Base-by-base conservation (phyloP, 1,139 yeast species). In the Hansenula lynferdii region DNA sequence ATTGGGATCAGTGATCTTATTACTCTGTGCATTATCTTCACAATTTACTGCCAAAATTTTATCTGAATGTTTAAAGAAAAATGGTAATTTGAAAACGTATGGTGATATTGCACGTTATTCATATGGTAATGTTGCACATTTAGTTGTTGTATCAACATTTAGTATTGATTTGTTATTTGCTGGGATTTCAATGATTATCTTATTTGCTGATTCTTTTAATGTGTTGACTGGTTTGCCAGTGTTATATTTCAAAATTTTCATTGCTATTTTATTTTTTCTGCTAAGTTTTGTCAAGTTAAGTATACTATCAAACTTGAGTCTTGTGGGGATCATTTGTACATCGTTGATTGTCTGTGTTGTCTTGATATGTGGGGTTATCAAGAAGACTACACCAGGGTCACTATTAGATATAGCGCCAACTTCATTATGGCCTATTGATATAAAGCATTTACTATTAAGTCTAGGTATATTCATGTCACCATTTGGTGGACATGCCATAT, bases 401-500 rank as follows among this genome's bases (percentile, higher is more conserved):
- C 60, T 81, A 26, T 45, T 75, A 8, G 48, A 60, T 7, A 77
- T 80, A 0, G 72, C 74, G 44, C 51, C 53, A 17, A 57, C 64
- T 2, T 55, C 61, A 29, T 41, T 69, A 19, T 70, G 73, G 65
- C 89, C 89, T 0, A 46, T 53, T 5, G 62, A 64, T 35, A 48
- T 60, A 45, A 53, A 54, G 11, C 56, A 66, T 20, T 60, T 78
- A 2, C 62, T 80, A 6, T 60, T 80, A 21, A 66, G 81, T n/a
- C 60, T 80, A 38, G 89, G 89, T 8, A 72, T 82, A 27, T 78
- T 80, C 52, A 78, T 82, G 82, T 78, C 86, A 8, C 86, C 86
- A 4, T 82, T 85, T 80, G 86, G 89, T 38, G 89, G 89, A 2
- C 87, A 81, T 56, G 85, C 87, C 1, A 82, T 81, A 12, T 80